Evolutionary conservation across 805 yeast genomes (phyloP), one percentile per base, ranked within the genome.

Genomic region (Candida anglica): DNA sequence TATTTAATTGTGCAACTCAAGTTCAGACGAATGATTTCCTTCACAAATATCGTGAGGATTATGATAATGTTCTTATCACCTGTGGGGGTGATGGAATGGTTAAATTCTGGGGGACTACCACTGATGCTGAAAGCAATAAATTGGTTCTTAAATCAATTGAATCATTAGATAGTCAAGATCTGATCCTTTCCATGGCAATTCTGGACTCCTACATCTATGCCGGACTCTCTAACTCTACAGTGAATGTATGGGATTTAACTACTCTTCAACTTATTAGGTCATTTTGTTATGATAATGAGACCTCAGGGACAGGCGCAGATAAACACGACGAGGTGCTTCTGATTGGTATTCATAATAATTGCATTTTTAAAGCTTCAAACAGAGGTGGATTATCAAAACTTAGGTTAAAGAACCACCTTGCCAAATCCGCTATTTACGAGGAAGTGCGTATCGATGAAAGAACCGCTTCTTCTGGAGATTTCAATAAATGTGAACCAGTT

Each of bases 21-120:
- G 27, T 27, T 13, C n/a, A 15, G 2, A 15, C 33, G 8, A 30
- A 46, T 24, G 56, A 53, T 13, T 48, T 56, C 27, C 21, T 48
- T 13, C 19, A 32, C 28, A 38, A 44, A 17, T 50, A 43, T 27
- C 36, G 47, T 2, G 37, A 39, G 4, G 15, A 21, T 5, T 48
- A 39, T 34, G 41, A 43, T 9, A 37, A 41, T 28, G 37, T 53
- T 13, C 47, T 66, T 32, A 48, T 59, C 2, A 53, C 63, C 19
- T 91, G 94, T 18, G 95, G 96, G 32, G 98, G 98, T 29, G 98
- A 93, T 59, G 98, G 97, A 0, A 47, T 73, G 6, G 75, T 83
- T n/a, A 86, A 86, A 46, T 54, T 87, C 9, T 91, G 98, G 98
- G 73, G 76, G 0, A 35, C 60, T n/a, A 34, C 36, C 2, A 33